These are phyloP conservation scores for Plasmodium vivax DNA, from an alignment of 169 alveolate species.

Conservation along the genomic window DNA sequence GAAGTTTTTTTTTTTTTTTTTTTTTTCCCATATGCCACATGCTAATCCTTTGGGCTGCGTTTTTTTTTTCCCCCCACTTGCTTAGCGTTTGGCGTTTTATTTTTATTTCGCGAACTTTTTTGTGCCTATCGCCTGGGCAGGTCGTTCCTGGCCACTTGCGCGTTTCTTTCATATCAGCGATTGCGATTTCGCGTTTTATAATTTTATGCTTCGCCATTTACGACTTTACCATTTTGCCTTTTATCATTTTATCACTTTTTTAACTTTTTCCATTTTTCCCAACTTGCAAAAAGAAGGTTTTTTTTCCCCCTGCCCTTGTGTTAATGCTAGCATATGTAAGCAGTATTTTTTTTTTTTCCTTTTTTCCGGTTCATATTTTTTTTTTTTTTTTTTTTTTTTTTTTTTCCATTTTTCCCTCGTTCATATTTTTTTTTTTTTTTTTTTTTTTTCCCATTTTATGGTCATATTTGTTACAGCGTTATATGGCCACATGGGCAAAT, in stretches of 20 bases:
- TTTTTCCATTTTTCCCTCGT: background rate
- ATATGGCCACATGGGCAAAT: background rate
- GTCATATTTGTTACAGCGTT: background rate
- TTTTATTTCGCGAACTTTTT: no score
- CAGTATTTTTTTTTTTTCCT: background rate
- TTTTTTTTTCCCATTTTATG: background rate
- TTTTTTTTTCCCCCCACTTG: background rate
- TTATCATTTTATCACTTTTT: no score
- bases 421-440: no score
- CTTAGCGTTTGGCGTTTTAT: background rate
- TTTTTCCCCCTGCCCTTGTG: background rate
- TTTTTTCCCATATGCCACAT: background rate
- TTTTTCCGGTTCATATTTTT: background rate
- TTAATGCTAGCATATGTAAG: background rate
- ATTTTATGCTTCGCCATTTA: no score
- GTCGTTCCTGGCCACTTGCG: background rate
- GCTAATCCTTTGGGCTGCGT: background rate
- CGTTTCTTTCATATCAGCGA: no score
- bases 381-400: no score
- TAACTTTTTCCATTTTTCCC: background rate
- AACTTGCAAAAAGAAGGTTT: no score
- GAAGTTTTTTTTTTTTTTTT: background rate
- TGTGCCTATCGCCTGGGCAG: background rate
- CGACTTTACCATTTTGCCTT: background rate
- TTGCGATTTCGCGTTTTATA: no score